Percentiles rank a stretch among this genome's conserved stretches.
Evolutionary conservation across 768 basidiomycete species (phyloP).

Genomic region (Mycena belliarum): DNA sequence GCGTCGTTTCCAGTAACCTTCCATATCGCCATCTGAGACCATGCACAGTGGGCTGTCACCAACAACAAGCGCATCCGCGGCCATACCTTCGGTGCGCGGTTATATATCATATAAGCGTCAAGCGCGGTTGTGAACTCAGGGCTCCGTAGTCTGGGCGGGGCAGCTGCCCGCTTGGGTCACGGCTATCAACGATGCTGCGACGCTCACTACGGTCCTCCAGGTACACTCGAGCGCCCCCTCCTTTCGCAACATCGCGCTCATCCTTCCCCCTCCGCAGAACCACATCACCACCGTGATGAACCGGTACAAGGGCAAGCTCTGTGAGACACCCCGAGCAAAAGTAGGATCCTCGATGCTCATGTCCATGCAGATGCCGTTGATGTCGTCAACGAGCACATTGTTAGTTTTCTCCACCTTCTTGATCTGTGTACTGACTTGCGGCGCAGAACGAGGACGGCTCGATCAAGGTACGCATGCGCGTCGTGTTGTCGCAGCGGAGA

Average conservation of each 20-base stretch:
- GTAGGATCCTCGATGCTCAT: too few relatives aligned
- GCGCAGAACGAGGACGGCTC: constrained; percentile 12
- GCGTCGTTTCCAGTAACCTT: not conserved
- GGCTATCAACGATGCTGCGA: constrained; percentile 36
- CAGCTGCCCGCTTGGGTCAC: constrained; percentile 48
- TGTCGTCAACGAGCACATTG: constrained; percentile 18
- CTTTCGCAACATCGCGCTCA: too few relatives aligned
- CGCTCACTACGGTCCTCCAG: constrained; percentile 28
- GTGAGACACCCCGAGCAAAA: too few relatives aligned
- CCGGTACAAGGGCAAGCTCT: constrained; percentile 48
- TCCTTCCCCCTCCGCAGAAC: too few relatives aligned
- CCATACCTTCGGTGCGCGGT: constrained; percentile 38
- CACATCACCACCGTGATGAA: constrained; percentile 48
- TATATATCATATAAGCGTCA: too few relatives aligned
- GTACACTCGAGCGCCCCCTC: constrained; percentile 26
- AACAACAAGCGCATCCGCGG: constrained; percentile 45
- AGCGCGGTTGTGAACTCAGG: too few relatives aligned
- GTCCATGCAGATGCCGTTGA: constrained; percentile 8
- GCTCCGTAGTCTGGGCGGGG: constrained; percentile 34
- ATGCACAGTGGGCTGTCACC: constrained; percentile 34
- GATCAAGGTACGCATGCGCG: constrained; percentile 18
- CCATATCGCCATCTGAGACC: not conserved
- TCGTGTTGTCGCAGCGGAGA: too few relatives aligned
- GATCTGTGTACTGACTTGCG: not conserved
- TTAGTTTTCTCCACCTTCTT: too few relatives aligned